phyloP scores from a whole-genome alignment of 768 basidiomycete species.

The Amanita polypyramis region DNA sequence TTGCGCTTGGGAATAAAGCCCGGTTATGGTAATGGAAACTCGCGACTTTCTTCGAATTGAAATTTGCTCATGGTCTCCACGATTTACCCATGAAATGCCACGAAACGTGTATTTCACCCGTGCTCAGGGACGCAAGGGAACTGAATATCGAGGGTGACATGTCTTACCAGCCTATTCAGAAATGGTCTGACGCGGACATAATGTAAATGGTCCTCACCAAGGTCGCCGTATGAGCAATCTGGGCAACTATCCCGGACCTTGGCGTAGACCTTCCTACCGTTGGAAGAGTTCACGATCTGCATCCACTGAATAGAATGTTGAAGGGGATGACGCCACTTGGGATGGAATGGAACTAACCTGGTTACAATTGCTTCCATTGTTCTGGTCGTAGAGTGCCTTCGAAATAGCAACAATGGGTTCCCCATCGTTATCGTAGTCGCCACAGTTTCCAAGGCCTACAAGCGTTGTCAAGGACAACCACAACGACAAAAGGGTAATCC shows the following conservation, averaged over 20 bases:
- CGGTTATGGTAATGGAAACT: not conserved
- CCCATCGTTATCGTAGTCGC: slow-evolving; percentile 32
- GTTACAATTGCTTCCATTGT: slow-evolving; percentile 44
- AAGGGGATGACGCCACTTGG: slow-evolving; percentile 8
- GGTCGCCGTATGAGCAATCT: slow-evolving; percentile 37
- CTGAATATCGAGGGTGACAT: slow-evolving; percentile 57
- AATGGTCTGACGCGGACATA: slow-evolving; percentile 3
- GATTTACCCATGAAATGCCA: slow-evolving; percentile 51
- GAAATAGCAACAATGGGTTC: slow-evolving; percentile 58
- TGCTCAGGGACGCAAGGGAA: slow-evolving; percentile 32
- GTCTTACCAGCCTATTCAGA: slow-evolving; percentile 29
- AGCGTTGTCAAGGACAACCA: not conserved
- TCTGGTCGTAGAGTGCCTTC: slow-evolving; percentile 36
- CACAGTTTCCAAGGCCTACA: slow-evolving; percentile 52
- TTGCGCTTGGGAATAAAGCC: not conserved
- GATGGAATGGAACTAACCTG: slow-evolving; percentile 30
- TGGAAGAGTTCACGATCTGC: slow-evolving; percentile 46
- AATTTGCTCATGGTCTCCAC: slow-evolving; percentile 28
- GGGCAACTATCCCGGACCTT: slow-evolving; percentile 48
- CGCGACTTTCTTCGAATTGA: not conserved
- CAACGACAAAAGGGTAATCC: not conserved
- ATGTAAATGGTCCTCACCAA: slow-evolving; percentile 41
- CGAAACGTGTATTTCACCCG: slow-evolving; percentile 40
- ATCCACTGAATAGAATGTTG: slow-evolving; percentile 34
- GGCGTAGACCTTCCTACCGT: slow-evolving; percentile 38